Base-by-base conservation (phyloP, 192 early-diverging fungal species). In the Phlyctochytrium arcticum region DNA sequence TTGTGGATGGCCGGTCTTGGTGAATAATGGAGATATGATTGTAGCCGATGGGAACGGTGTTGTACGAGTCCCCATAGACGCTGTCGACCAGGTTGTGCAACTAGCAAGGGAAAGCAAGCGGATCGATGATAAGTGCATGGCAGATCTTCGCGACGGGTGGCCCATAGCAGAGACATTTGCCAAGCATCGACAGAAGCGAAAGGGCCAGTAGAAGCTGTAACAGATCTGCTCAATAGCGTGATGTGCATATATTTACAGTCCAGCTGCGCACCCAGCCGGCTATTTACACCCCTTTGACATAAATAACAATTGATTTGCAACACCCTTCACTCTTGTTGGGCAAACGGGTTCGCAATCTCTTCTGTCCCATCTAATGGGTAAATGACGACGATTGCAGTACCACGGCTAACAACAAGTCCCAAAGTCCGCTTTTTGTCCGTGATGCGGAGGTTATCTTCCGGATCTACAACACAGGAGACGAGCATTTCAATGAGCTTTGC, bases 301-400 rank as follows among this genome's bases (percentile, higher is more conserved):
- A n/a, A n/a, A n/a, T n/a, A n/a, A n/a, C n/a, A n/a, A n/a, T n/a
- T n/a, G n/a, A n/a, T n/a, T n/a, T n/a, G n/a, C n/a, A n/a, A n/a
- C n/a, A n/a, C n/a, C n/a, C n/a, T n/a, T n/a, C 37, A 55, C 30
- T 66, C 51, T 4, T 46, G 21, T 57, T 68, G 65, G 34, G 34
- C 48, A 70, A 95, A 98, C 10, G 93, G 95, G 62, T 98, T 96
- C 23, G 81, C 89, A 54, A 98, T 98, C 68, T 91, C 88, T 58
- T 93, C 87, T 6, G 87, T 85, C 36, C 93, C 94, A 63, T 96
- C 93, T 15, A 88, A 77, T 4, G 96, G 96, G 48, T 92, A 92
- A 60, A 98, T 86, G 66, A 92, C 72, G 49, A 95, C 93, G 60
- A 98, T 80, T 27, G 90, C 84, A 1, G 94, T 90, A 6, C 93